phyloP scores from a whole-genome alignment of 1,139 yeast genomes.

The Arxiozyma slooffiae region DNA sequence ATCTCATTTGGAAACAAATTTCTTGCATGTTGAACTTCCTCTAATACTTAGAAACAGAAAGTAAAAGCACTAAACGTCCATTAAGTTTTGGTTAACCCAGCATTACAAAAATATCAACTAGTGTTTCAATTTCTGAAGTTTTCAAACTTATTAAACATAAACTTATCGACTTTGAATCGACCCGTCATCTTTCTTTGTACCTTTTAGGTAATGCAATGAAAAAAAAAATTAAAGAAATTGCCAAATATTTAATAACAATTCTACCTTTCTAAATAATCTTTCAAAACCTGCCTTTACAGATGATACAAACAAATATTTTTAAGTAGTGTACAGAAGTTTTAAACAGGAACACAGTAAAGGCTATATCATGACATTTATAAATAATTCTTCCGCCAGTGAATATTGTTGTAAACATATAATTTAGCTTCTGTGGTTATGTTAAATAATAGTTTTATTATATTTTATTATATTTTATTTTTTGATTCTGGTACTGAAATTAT shows the following conservation, averaged over 20 bases:
- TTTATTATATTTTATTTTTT: too few relatives aligned
- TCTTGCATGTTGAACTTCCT: slow-evolving; percentile 59
- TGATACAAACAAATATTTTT: slow-evolving; percentile 19
- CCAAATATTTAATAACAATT: too few relatives aligned
- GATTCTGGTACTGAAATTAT: slow-evolving; percentile 27
- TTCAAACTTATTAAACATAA: slow-evolving; percentile 47
- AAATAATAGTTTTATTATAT: too few relatives aligned
- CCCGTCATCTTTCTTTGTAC: slow-evolving; percentile 33
- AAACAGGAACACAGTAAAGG: slow-evolving; percentile 21
- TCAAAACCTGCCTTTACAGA: slow-evolving; percentile 7
- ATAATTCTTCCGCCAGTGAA: slow-evolving; percentile 18
- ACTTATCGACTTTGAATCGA: slow-evolving; percentile 34
- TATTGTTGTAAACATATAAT: slow-evolving; percentile 18
- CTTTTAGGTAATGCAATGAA: slow-evolving; percentile 58
- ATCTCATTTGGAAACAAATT: slow-evolving; percentile 62
- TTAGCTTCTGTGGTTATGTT: too few relatives aligned
- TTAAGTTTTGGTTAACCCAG: slow-evolving; percentile 46
- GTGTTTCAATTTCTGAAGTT: slow-evolving; percentile 50
- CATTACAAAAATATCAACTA: slow-evolving; percentile 49
- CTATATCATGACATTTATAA: slow-evolving; percentile 24
- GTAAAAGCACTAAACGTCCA: slow-evolving; percentile 66
- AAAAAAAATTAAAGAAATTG: slow-evolving; percentile 48
- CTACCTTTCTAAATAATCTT: too few relatives aligned
- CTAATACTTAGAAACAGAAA: slow-evolving; percentile 62
- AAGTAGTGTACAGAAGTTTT: slow-evolving; percentile 23